These are phyloP conservation scores for Amanita rubescens DNA, from an alignment of 768 basidiomycete genomes.

Conservation along the genomic window DNA sequence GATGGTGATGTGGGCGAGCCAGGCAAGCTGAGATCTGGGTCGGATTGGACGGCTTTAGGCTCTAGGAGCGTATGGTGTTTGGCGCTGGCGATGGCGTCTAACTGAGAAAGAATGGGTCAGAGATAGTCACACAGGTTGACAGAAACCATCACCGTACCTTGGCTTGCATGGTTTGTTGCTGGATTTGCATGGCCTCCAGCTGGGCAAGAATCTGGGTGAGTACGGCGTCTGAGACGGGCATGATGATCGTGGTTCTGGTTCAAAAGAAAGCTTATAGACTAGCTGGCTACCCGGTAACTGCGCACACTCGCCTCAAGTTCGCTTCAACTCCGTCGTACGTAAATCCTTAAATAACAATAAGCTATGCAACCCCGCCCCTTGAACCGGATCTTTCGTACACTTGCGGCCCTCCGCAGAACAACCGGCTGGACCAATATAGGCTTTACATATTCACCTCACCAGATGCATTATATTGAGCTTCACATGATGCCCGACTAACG, in stretches of 20 bases:
- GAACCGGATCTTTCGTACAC: too few relatives aligned
- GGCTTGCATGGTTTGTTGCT: constrained; percentile 71
- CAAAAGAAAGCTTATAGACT: neutral
- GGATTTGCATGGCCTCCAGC: constrained; percentile 62
- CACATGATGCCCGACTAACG: too few relatives aligned
- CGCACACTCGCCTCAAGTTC: too few relatives aligned
- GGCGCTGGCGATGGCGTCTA: constrained; percentile 37
- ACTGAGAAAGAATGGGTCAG: constrained; percentile 24
- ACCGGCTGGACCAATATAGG: too few relatives aligned
- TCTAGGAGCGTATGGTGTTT: constrained; percentile 14
- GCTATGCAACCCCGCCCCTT: too few relatives aligned
- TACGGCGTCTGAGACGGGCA: constrained; percentile 47
- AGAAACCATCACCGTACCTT: constrained; percentile 52
- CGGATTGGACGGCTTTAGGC: constrained; percentile 12
- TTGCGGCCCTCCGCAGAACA: too few relatives aligned
- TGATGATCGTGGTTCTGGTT: constrained; percentile 10
- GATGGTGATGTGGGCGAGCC: constrained; percentile 11
- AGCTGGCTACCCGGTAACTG: too few relatives aligned
- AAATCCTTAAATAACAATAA: too few relatives aligned
- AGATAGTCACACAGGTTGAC: constrained; percentile 1
- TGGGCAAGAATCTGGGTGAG: constrained; percentile 68
- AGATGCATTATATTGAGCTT: too few relatives aligned
- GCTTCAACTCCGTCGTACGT: too few relatives aligned
- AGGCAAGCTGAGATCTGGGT: constrained; percentile 24
- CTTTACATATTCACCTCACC: too few relatives aligned